Evolutionary conservation across 1,284 basidiomycete genomes (phyloP).

Genomic region (Cryptococcus sp.): DNA sequence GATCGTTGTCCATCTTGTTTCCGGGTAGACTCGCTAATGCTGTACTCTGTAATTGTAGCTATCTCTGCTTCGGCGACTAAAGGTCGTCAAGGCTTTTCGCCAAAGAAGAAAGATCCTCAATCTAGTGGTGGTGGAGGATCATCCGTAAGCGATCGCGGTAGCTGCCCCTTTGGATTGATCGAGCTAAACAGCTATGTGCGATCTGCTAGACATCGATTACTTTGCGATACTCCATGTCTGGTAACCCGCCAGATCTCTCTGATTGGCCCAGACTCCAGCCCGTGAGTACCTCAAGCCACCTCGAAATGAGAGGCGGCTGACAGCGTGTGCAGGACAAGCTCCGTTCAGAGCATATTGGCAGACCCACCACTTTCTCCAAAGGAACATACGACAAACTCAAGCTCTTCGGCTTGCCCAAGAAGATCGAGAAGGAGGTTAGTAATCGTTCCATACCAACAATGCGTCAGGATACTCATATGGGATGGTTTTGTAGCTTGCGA

Average conservation of each 20-base stretch:
- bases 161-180: background rate
- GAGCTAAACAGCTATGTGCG: background rate
- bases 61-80: conserved; percentile 6
- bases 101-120: conserved; percentile 22
- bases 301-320: background rate
- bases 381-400: conserved; percentile 35
- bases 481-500: conserved; percentile 15
- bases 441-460: background rate
- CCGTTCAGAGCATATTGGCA: conserved; percentile 32
- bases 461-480: background rate
- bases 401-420: conserved; percentile 43
- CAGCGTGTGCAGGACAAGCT: conserved; percentile 27
- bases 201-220: conserved; percentile 13
- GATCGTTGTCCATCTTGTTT: background rate
- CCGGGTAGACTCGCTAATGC: too few relatives aligned
- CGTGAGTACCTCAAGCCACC: conserved; percentile 20
- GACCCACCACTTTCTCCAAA: conserved; percentile 35
- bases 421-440: conserved; percentile 43
- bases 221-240: conserved; percentile 30
- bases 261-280: conserved; percentile 37
- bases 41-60: too few relatives aligned
- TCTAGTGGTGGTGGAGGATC: conserved; percentile 12
- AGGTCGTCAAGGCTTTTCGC: conserved; percentile 18
- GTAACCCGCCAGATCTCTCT: conserved; percentile 30
- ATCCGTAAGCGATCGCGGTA: background rate